These are phyloP conservation scores for Eremochloa ophiuroides DNA, from an alignment of 176 grass and related monocot genomes.

Conservation along the genomic window DNA sequence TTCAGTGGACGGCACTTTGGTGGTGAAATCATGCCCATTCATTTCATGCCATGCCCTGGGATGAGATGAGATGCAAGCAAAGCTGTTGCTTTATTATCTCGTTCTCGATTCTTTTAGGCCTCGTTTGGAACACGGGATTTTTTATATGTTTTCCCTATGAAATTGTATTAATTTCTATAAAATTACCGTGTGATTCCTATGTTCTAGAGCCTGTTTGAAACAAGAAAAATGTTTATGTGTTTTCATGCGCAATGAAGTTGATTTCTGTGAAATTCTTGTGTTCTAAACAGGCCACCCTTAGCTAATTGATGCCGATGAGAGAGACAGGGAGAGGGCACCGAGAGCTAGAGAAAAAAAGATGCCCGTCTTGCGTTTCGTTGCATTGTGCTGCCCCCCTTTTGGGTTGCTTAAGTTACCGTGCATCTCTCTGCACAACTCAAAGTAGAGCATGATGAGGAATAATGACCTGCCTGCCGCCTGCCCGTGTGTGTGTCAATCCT, in stretches of 20 bases:
- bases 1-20: constrained; percentile 55
- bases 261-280: too few species aligned
- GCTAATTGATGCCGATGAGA: too few species aligned
- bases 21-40: constrained; percentile 50
- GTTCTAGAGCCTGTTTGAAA: too few species aligned
- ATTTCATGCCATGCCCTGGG: background rate
- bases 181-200: too few species aligned
- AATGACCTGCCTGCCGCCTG: constrained; percentile 36
- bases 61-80: constrained; percentile 38
- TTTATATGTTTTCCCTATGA: too few species aligned
- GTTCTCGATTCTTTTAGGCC: too few species aligned
- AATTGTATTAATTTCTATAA: too few species aligned
- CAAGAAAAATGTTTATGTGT: too few species aligned
- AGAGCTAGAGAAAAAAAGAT: background rate
- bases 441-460: constrained; percentile 54
- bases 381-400: background rate
- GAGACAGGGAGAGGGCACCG: background rate
- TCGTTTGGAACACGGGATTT: too few species aligned
- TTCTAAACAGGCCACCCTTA: too few species aligned
- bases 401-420: constrained; percentile 58
- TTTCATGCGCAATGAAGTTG: too few species aligned
- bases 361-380: background rate
- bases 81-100: too few species aligned
- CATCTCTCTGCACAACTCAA: constrained; percentile 29
- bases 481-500: constrained; percentile 37